Percentiles rank a stretch among this genome's conserved stretches.
These are phyloP conservation scores for Emergomyces orientalis DNA, from an alignment of 2,329 filamentous ascomycete species.

Conservation along the genomic window DNA sequence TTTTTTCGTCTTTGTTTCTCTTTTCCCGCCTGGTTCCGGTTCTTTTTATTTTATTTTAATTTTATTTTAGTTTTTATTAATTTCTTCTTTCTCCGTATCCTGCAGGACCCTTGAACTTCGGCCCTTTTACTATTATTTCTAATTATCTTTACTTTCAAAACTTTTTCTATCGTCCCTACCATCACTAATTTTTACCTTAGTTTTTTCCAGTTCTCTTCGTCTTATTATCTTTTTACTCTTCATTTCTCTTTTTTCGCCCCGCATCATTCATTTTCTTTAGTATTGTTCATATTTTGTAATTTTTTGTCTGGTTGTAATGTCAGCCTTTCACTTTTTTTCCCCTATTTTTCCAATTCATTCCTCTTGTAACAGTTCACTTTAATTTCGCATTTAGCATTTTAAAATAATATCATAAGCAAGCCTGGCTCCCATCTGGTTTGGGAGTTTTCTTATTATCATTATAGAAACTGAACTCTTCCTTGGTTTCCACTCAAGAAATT, in stretches of 20 bases:
- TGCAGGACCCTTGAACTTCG: not conserved
- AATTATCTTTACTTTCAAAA: not conserved
- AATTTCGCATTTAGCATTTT: constrained; percentile 12
- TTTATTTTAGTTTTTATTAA: not conserved
- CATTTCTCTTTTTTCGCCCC: not conserved
- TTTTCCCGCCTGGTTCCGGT: not conserved
- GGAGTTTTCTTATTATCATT: too few relatives aligned
- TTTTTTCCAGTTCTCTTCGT: not conserved
- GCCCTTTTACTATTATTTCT: not conserved
- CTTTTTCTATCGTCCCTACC: not conserved
- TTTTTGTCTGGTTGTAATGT: not conserved
- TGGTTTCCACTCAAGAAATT: too few relatives aligned
- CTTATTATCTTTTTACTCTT: not conserved
- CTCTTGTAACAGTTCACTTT: constrained; percentile 22
- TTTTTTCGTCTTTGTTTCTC: not conserved
- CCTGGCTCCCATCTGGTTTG: too few relatives aligned
- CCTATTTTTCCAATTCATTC: not conserved
- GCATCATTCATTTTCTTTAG: not conserved
- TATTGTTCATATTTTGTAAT: not conserved
- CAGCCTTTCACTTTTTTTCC: too few relatives aligned
- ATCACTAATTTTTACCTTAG: not conserved
- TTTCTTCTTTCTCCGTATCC: not conserved
- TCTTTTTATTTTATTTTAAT: not conserved
- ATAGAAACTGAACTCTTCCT: too few relatives aligned
- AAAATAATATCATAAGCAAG: too few relatives aligned